Percentiles rank a stretch among this genome's conserved stretches.
These are phyloP conservation scores for Salvia miltiorrhiza DNA, from an alignment of 257 asterid species.

Conservation along the genomic window DNA sequence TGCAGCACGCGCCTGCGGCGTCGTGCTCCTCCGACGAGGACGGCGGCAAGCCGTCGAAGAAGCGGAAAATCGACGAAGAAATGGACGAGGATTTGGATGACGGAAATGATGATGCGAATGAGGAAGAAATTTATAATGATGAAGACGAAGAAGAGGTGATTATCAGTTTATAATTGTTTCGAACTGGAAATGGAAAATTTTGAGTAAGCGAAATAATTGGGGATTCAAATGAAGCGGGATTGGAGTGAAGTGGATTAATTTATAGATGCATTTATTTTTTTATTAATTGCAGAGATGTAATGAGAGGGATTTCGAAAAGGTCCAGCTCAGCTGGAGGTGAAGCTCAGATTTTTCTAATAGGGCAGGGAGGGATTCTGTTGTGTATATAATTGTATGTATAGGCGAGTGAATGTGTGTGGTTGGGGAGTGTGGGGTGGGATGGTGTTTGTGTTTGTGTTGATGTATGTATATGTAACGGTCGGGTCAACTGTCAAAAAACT, in stretches of 20 bases:
- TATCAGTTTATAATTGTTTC: conserved; percentile 23
- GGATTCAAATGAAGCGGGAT: conserved; percentile 16
- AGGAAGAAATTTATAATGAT: conserved; percentile 29
- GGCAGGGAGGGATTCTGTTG: conserved; percentile 21
- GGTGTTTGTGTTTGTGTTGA: conserved; percentile 28
- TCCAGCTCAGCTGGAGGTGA: conserved; percentile 42
- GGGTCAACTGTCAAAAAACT: conserved; percentile 86
- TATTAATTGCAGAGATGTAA: background rate
- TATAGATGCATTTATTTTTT: background rate
- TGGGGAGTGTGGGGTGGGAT: conserved; percentile 21
- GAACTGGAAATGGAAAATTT: conserved; percentile 24
- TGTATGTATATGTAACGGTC: conserved; percentile 47
- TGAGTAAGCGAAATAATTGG: conserved; percentile 5
- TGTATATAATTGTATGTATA: conserved; percentile 12
- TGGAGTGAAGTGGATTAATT: conserved; percentile 26
- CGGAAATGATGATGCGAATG: conserved; percentile 28
- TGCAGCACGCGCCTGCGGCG: conserved; percentile 48
- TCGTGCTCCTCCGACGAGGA: conserved; percentile 42
- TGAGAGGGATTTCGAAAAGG: conserved; percentile 15
- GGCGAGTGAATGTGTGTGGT: conserved; percentile 26
- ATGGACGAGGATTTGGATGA: conserved; percentile 39
- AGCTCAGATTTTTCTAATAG: conserved; percentile 32
- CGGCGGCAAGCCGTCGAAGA: conserved; percentile 55
- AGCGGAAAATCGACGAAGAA: conserved; percentile 57
- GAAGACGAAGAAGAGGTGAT: conserved; percentile 47